Evolutionary conservation across 2,329 filamentous ascomycete species (phyloP).

Genomic region (Alternaria infectoria): DNA sequence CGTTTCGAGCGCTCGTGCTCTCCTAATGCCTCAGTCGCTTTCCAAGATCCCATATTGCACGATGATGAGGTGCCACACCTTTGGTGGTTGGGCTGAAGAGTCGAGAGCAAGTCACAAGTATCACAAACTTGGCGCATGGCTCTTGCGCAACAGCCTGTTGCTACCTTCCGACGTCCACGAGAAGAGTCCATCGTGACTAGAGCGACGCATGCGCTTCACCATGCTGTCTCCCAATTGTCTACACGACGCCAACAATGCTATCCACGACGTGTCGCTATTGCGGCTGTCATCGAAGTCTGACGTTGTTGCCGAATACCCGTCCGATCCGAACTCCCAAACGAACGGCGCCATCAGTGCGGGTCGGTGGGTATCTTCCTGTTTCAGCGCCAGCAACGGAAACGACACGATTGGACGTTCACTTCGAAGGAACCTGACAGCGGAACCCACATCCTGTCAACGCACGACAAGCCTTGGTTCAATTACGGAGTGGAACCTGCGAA

Average conservation of each 20-base stretch:
- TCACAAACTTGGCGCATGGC: not conserved
- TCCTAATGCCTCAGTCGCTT: not conserved
- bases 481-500: not conserved
- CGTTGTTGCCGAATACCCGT: not conserved
- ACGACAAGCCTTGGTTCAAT: constrained; percentile 2
- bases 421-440: constrained; percentile 9
- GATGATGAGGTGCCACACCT: not conserved
- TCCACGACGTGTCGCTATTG: not conserved
- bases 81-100: not conserved
- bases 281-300: not conserved
- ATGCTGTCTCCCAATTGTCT: not conserved
- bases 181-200: not conserved
- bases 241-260: not conserved
- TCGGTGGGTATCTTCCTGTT: constrained; percentile 8
- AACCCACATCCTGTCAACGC: constrained; percentile 2
- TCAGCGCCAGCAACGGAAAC: constrained; percentile 2
- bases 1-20: not conserved
- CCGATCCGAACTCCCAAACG: constrained; percentile 5
- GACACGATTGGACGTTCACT: constrained; percentile 2
- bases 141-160: not conserved
- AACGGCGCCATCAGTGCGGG: not conserved
- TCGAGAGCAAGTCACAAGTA: not conserved
- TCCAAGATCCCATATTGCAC: not conserved
- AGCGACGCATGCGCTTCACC: not conserved
- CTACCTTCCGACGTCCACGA: not conserved